These are phyloP conservation scores for Rhizoclosmatium sp. DNA, from an alignment of 192 early-diverging fungal species.

Conservation along the genomic window DNA sequence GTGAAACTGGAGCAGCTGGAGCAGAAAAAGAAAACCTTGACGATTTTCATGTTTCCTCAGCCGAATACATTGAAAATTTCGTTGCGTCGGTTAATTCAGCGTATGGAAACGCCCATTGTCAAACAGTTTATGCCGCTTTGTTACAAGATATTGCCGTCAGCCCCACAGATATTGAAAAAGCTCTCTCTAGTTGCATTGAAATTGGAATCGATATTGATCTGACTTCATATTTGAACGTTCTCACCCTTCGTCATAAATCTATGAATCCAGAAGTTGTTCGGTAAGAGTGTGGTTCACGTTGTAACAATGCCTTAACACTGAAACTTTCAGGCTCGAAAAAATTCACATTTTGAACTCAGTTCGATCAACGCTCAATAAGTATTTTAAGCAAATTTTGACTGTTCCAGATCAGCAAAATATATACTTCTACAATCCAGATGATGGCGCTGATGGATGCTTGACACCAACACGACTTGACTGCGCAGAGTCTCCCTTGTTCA, in stretches of 20 bases:
- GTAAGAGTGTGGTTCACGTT: slow-evolving; percentile 30
- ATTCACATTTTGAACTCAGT: slow-evolving; percentile 17
- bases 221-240: slow-evolving; percentile 51
- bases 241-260: slow-evolving; percentile 16
- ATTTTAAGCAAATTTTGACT: slow-evolving; percentile 3
- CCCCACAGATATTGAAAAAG: slow-evolving; percentile 40
- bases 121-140: slow-evolving; percentile 48
- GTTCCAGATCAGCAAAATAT: slow-evolving; percentile 43
- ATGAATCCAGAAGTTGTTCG: neutral
- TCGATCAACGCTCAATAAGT: neutral
- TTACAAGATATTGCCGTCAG: slow-evolving; percentile 45
- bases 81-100: slow-evolving; percentile 16
- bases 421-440: slow-evolving; percentile 70
- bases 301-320: neutral
- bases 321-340: slow-evolving; percentile 3
- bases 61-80: slow-evolving; percentile 20
- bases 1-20: neutral
- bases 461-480: slow-evolving; percentile 45
- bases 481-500: slow-evolving; percentile 75
- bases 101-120: slow-evolving; percentile 42
- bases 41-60: neutral
- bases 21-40: neutral
- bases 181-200: slow-evolving; percentile 38
- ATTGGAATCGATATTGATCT: slow-evolving; percentile 50
- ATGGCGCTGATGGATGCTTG: slow-evolving; percentile 48